A percentile compares a stretch with the other conserved stretches of the same genome.
Conservation (phyloP, 129 eudicot species). For the Chrysanthemum seticuspe region DNA sequence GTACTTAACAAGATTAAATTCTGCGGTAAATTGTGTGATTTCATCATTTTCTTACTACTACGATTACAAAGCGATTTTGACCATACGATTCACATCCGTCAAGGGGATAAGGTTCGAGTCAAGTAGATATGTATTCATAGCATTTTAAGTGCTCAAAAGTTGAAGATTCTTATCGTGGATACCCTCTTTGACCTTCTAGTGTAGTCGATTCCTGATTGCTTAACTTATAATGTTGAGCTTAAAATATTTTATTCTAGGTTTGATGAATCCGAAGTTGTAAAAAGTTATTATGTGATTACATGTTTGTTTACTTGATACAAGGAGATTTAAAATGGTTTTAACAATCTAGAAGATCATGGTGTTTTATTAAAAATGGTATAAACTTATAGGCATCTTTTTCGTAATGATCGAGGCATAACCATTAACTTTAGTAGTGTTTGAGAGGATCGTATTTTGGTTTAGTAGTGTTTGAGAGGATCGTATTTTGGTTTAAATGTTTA, state of each 20-base stretch:
- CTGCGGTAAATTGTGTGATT: background rate
- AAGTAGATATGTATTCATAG: background rate
- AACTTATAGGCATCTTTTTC: no score
- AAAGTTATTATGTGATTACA: background rate
- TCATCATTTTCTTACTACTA: background rate
- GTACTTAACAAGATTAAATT: no score
- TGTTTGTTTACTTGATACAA: constrained; percentile 8
- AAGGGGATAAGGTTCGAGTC: background rate
- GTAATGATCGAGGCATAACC: no score
- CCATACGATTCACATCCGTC: background rate
- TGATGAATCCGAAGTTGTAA: background rate
- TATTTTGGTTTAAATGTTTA: no score
- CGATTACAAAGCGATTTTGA: background rate
- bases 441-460: no score
- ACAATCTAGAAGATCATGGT: background rate
- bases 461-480: no score
- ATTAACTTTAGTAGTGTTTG: no score
- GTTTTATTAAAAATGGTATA: no score
- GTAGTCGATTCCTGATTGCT: background rate
- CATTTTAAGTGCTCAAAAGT: background rate
- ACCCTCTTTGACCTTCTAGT: background rate
- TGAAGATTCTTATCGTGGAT: background rate
- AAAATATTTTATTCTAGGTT: background rate
- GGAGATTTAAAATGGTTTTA: background rate
- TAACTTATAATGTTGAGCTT: background rate